phyloP scores from a whole-genome alignment of 106 monocot genomes.

The Platanthera guangdongensis region DNA sequence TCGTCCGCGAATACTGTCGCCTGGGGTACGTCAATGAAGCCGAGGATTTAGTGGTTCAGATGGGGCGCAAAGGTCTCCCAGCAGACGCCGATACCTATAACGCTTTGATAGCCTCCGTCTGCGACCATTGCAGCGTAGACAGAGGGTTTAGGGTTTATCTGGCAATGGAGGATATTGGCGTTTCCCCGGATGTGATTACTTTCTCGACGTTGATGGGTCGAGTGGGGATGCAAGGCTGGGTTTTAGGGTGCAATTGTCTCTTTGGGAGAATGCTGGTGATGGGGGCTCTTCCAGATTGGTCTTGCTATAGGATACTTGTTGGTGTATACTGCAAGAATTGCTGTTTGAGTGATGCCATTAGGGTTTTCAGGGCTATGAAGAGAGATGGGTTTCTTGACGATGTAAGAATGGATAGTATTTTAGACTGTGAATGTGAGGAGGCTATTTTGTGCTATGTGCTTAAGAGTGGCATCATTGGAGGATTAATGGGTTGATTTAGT shows the following conservation, averaged over 20 bases:
- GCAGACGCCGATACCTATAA: constrained; percentile 5
- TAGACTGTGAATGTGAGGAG: not conserved
- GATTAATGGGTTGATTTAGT: not conserved
- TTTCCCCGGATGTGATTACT: constrained; percentile 17
- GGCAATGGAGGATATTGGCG: constrained; percentile 6
- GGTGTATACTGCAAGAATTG: constrained; percentile 11
- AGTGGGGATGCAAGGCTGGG: constrained; percentile 15
- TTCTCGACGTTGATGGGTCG: constrained; percentile 14
- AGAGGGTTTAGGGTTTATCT: constrained; percentile 8
- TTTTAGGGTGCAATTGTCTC: constrained; percentile 7
- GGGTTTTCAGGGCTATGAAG: constrained; percentile 4
- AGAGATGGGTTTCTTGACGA: constrained; percentile 3
- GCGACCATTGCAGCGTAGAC: not conserved
- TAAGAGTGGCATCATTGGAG: constrained; percentile 10
- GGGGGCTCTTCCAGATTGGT: constrained; percentile 8
- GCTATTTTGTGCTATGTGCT: not conserved
- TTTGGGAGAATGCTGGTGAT: constrained; percentile 13
- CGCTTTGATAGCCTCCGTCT: constrained; percentile 3
- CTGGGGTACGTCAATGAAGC: not conserved
- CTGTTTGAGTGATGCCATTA: constrained; percentile 4
- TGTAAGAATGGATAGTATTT: not conserved
- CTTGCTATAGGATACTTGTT: constrained; percentile 11
- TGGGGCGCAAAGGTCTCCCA: not conserved
- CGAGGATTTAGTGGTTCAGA: not conserved
- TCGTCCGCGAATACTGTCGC: not conserved